Conservation (phyloP, 352 stramenopile species). For the Pythium inflatum region DNA sequence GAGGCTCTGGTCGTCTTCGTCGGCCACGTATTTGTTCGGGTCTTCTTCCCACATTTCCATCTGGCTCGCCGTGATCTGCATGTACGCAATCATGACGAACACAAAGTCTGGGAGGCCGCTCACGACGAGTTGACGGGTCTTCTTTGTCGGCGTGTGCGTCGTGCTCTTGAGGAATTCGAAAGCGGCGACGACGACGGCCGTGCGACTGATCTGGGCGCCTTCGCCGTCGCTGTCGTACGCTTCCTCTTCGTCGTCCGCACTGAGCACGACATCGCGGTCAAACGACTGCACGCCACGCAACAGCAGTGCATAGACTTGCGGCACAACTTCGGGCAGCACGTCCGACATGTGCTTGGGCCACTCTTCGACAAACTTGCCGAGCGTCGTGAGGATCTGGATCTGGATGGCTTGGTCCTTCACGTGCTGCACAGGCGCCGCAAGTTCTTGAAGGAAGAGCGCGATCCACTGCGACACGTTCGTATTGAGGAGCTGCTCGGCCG, state of each 20-base stretch:
- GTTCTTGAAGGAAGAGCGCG: slow-evolving; percentile 60
- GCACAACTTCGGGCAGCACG: slow-evolving; percentile 72
- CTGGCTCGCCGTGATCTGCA: slow-evolving; percentile 81
- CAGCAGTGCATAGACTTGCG: slow-evolving; percentile 68
- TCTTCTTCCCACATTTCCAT: slow-evolving; percentile 79
- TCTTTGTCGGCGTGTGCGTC: slow-evolving; percentile 79
- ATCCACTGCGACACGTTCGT: slow-evolving; percentile 77
- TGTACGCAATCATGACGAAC: slow-evolving; percentile 82
- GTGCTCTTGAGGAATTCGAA: slow-evolving; percentile 79
- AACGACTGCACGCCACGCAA: slow-evolving; percentile 47
- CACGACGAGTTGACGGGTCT: slow-evolving; percentile 68
- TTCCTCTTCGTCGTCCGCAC: slow-evolving; percentile 54
- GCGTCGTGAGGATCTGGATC: slow-evolving; percentile 76
- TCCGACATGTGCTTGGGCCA: slow-evolving; percentile 84
- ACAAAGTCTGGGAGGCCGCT: slow-evolving; percentile 67
- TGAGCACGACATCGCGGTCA: slow-evolving; percentile 64
- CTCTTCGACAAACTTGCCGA: slow-evolving; percentile 81
- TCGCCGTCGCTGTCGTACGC: slow-evolving; percentile 83
- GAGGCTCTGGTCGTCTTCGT: slow-evolving; percentile 86
- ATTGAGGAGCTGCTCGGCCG: slow-evolving; percentile 62
- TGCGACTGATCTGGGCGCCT: slow-evolving; percentile 62
- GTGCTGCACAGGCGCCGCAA: slow-evolving; percentile 43
- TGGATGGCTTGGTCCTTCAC: slow-evolving; percentile 71
- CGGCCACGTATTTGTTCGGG: slow-evolving; percentile 83
- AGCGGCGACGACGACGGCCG: slow-evolving; percentile 67